These are phyloP conservation scores for Monosporozyma aquatica DNA, from an alignment of 805 yeast genomes.

Conservation along the genomic window DNA sequence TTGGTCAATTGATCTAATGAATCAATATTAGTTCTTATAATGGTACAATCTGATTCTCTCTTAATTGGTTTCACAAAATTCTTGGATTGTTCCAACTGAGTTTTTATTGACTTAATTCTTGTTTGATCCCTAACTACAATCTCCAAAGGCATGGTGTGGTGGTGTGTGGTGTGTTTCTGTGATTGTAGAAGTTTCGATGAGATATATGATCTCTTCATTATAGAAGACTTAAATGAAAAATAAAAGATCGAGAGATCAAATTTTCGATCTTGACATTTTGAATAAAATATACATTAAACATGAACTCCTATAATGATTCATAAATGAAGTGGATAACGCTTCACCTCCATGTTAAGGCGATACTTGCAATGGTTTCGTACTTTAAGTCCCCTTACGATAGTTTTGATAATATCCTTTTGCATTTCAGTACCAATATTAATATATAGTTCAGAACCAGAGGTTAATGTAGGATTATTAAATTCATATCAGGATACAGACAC, in stretches of 20 bases:
- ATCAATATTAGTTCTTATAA: slow-evolving; percentile 17
- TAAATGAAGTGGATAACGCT: no score
- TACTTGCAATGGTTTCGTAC: not conserved
- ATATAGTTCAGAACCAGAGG: slow-evolving; percentile 1
- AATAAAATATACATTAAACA: not conserved
- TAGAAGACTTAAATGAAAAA: no score
- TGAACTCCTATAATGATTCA: no score
- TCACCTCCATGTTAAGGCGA: not conserved
- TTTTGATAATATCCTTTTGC: slow-evolving; percentile 4
- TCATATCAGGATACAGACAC: slow-evolving; percentile 16
- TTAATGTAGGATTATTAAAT: slow-evolving; percentile 3
- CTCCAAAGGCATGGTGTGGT: slow-evolving; percentile 17
- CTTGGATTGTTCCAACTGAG: slow-evolving; percentile 12
- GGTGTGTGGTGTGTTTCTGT: not conserved
- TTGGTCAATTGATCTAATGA: not conserved
- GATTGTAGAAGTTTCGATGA: no score
- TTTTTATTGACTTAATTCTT: slow-evolving; percentile 20
- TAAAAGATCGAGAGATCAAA: not conserved
- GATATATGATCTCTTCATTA: no score
- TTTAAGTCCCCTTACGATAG: slow-evolving; percentile 3
- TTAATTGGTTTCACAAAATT: slow-evolving; percentile 22
- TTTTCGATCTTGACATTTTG: not conserved
- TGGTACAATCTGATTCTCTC: slow-evolving; percentile 10
- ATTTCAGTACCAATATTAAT: slow-evolving; percentile 6
- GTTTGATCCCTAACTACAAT: slow-evolving; percentile 13